Conservation (phyloP, 108 stramenopile genomes). For the Aurantiochytrium sp. region DNA sequence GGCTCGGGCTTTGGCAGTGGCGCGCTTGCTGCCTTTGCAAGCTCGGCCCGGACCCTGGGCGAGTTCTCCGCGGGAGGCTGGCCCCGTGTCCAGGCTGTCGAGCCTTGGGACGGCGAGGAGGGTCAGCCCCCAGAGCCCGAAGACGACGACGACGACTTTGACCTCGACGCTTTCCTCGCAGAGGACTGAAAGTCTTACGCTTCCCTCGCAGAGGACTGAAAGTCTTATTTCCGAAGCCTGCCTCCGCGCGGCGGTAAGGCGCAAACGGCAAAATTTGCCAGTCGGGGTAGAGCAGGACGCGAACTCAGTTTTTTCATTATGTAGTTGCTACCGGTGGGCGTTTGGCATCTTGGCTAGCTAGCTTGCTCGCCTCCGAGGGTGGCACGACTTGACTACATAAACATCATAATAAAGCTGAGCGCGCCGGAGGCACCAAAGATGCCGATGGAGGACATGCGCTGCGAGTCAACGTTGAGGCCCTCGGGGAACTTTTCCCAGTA, state of each 20-base stretch:
- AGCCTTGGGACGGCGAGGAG: slow-evolving; percentile 35
- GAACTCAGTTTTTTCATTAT: too few species aligned
- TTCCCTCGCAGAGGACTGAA: background rate
- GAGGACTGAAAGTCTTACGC: background rate
- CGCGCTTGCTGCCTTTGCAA: background rate
- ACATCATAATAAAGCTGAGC: slow-evolving; percentile 44
- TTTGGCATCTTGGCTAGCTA: too few species aligned
- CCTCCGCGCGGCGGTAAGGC: too few species aligned
- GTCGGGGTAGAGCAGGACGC: too few species aligned
- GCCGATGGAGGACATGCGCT: slow-evolving; percentile 42
- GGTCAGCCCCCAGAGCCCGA: background rate
- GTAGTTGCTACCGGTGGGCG: too few species aligned
- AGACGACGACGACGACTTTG: slow-evolving; percentile 33
- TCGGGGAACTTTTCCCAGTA: slow-evolving; percentile 58
- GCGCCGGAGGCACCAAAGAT: slow-evolving; percentile 42
- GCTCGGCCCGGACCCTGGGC: background rate
- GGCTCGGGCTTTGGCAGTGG: background rate
- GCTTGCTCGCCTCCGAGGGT: too few species aligned
- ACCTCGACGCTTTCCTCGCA: slow-evolving; percentile 20
- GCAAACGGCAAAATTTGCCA: too few species aligned
- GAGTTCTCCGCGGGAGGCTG: background rate
- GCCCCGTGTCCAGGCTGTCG: background rate
- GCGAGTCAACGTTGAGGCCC: slow-evolving; percentile 37
- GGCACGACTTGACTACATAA: background rate
- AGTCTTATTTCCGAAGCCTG: background rate